These are phyloP conservation scores for Alternaria consortialis DNA, from an alignment of 2,329 filamentous ascomycete species.

Conservation along the genomic window DNA sequence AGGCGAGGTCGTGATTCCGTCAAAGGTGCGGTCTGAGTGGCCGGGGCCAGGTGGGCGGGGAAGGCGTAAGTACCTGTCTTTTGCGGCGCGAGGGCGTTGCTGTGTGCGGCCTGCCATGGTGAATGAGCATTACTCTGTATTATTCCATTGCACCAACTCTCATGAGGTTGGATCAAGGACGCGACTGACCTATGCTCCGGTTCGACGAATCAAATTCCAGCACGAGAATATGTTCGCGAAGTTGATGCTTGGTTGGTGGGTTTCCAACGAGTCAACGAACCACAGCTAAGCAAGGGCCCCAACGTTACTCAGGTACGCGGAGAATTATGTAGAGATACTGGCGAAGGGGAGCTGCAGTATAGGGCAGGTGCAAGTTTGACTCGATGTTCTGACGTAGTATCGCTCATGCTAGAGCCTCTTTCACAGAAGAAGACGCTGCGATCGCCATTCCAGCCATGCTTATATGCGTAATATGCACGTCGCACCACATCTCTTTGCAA, in stretches of 20 bases:
- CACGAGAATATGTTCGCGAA: conserved; percentile 21
- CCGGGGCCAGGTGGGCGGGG: conserved; percentile 37
- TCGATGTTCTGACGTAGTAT: background rate
- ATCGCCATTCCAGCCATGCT: conserved; percentile 32
- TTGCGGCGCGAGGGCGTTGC: conserved; percentile 7
- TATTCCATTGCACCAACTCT: conserved; percentile 11
- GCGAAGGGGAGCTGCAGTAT: conserved; percentile 7
- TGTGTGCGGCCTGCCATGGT: conserved; percentile 23
- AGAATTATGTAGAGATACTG: background rate
- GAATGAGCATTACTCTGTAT: conserved; percentile 17
- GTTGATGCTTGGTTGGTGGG: conserved; percentile 30
- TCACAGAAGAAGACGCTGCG: conserved; percentile 3
- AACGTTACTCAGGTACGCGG: conserved; percentile 24
- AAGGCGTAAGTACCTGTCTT: conserved; percentile 17
- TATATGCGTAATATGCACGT: conserved; percentile 40
- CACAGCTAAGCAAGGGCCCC: conserved; percentile 28
- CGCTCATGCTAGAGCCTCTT: conserved; percentile 3
- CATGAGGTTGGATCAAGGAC: conserved; percentile 11
- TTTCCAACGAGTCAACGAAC: conserved; percentile 26
- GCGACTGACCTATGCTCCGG: conserved; percentile 24
- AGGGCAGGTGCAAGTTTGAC: background rate
- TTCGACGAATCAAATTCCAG: conserved; percentile 27
- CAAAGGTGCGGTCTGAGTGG: conserved; percentile 46
- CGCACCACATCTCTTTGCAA: conserved; percentile 29
- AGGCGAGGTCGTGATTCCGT: conserved; percentile 45